These are phyloP conservation scores for Aspergillus pseudoterreus DNA, from an alignment of 2,329 filamentous ascomycete genomes.

Conservation along the genomic window DNA sequence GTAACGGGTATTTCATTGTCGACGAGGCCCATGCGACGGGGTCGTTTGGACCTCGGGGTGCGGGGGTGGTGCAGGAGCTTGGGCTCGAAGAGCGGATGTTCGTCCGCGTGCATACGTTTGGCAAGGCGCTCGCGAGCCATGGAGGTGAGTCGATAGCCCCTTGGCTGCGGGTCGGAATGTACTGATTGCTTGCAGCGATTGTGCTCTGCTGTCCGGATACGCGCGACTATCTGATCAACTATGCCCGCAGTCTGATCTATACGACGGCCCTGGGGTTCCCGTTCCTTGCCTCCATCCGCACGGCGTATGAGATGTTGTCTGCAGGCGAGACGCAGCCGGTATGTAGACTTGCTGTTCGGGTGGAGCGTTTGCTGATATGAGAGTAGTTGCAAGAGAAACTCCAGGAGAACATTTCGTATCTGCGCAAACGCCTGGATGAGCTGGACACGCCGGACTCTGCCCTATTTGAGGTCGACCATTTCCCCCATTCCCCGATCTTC, in stretches of 20 bases:
- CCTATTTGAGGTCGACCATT: slow-evolving; percentile 37
- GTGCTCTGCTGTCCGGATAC: slow-evolving; percentile 60
- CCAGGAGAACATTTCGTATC: slow-evolving; percentile 43
- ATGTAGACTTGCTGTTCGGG: neutral
- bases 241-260: slow-evolving; percentile 71
- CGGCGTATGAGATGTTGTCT: slow-evolving; percentile 56
- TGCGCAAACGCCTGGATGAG: slow-evolving; percentile 43
- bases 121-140: slow-evolving; percentile 57
- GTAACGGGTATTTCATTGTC: slow-evolving; percentile 55
- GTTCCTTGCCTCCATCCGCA: slow-evolving; percentile 55
- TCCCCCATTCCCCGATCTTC: slow-evolving; percentile 61
- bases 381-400: slow-evolving; percentile 43
- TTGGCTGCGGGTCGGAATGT: neutral
- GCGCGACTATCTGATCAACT: slow-evolving; percentile 67
- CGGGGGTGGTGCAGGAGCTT: slow-evolving; percentile 48
- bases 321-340: slow-evolving; percentile 48
- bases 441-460: slow-evolving; percentile 28
- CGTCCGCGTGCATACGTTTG: slow-evolving; percentile 50
- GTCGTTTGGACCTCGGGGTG: slow-evolving; percentile 47
- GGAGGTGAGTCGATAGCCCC: slow-evolving; percentile 55
- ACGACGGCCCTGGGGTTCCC: slow-evolving; percentile 66
- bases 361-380: neutral
- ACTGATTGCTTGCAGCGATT: slow-evolving; percentile 43
- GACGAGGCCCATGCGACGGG: slow-evolving; percentile 57
- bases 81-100: slow-evolving; percentile 51